Evolutionary conservation across 140 eudicot genomes (phyloP).

Genomic region (Erigeron philadelphicus): DNA sequence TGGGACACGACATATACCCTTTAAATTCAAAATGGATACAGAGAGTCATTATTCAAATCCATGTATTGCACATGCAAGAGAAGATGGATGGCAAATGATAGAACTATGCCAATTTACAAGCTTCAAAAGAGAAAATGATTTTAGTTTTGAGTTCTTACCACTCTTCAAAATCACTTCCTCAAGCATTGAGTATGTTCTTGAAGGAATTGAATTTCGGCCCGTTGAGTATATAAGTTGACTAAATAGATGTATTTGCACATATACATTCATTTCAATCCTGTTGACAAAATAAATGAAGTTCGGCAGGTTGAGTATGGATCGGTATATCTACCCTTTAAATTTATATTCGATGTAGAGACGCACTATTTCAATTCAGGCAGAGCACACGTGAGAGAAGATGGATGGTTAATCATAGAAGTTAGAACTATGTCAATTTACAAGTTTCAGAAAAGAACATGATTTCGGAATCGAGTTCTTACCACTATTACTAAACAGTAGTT

Average conservation of each 20-base stretch:
- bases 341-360: background rate
- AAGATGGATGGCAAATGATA: constrained; percentile 21
- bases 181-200: background rate
- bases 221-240: constrained; percentile 8
- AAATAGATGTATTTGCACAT: background rate
- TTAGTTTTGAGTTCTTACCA: constrained; percentile 16
- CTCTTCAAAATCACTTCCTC: constrained; percentile 13
- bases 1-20: constrained; percentile 17
- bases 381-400: background rate
- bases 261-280: no score
- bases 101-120: constrained; percentile 19
- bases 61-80: background rate
- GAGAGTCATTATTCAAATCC: constrained; percentile 7
- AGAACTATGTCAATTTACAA: constrained; percentile 15
- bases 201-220: constrained; percentile 22
- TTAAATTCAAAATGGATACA: background rate
- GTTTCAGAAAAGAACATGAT: constrained; percentile 18
- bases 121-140: constrained; percentile 14
- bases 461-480: constrained; percentile 18
- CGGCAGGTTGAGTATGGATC: background rate
- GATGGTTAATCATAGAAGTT: constrained; percentile 19
- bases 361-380: constrained; percentile 5
- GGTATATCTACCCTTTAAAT: constrained; percentile 11
- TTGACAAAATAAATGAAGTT: no score
- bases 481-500: background rate